Conservation (phyloP, 306 rosid genomes). For the Medicago ruthenica region DNA sequence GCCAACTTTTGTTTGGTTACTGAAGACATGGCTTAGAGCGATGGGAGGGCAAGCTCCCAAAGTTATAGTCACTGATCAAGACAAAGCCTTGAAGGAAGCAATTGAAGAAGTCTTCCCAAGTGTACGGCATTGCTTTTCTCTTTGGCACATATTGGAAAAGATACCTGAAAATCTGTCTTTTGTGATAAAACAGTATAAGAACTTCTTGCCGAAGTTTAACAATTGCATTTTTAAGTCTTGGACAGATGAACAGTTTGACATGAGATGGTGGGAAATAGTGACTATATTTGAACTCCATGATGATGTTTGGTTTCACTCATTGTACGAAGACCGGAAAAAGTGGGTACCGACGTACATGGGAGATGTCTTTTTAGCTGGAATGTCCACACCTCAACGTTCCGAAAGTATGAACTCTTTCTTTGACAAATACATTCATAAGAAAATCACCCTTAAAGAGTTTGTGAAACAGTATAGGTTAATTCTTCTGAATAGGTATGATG, state of each 20-base stretch:
- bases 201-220: conserved; percentile 69
- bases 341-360: conserved; percentile 87
- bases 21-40: conserved; percentile 96
- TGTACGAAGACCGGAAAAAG: conserved; percentile 81
- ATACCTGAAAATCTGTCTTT: conserved; percentile 77
- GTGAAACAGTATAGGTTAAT: conserved; percentile 81
- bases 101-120: conserved; percentile 83
- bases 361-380: conserved; percentile 81
- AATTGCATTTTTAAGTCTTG: conserved; percentile 86
- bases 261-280: conserved; percentile 93
- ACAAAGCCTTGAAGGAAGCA: conserved; percentile 70
- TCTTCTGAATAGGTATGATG: conserved; percentile 85
- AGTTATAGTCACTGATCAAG: conserved; percentile 84
- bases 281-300: conserved; percentile 82
- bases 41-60: conserved; percentile 85
- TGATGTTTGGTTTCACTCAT: conserved; percentile 67
- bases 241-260: conserved; percentile 85
- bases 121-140: conserved; percentile 79
- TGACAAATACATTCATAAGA: conserved; percentile 88
- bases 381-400: conserved; percentile 78
- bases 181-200: conserved; percentile 67
- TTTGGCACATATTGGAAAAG: conserved; percentile 80
- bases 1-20: conserved; percentile 81
- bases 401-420: conserved; percentile 90
- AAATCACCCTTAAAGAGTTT: conserved; percentile 85